Evolutionary conservation across 768 basidiomycete genomes (phyloP).

Genomic region (Leucocoprinus sp.): DNA sequence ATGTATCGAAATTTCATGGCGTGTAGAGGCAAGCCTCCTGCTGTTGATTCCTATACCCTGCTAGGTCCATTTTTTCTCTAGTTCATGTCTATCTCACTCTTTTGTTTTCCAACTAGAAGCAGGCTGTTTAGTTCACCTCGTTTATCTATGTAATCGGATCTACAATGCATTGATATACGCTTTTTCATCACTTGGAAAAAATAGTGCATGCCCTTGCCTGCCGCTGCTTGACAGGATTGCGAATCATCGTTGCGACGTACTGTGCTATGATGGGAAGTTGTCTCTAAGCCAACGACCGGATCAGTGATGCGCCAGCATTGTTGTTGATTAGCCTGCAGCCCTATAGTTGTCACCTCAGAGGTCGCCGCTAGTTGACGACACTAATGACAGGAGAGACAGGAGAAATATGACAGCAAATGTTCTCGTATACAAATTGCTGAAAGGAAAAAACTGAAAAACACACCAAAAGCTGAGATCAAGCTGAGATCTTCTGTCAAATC

Average conservation of each 20-base stretch:
- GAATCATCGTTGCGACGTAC: no score
- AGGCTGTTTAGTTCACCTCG: background rate
- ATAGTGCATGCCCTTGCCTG: no score
- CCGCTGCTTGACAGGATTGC: background rate
- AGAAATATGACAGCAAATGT: background rate
- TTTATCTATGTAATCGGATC: background rate
- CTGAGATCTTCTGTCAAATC: no score
- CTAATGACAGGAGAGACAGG: background rate
- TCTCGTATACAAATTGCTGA: background rate
- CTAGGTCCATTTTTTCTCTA: background rate
- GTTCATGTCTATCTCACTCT: background rate
- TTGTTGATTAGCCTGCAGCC: no score
- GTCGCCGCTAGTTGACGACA: background rate
- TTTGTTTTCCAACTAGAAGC: background rate
- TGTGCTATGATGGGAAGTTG: no score
- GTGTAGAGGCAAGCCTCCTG: background rate
- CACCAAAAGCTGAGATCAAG: background rate
- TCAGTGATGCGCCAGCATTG: no score
- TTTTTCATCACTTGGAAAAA: no score
- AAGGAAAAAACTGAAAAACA: background rate
- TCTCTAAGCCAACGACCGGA: no score
- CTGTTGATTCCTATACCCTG: slow-evolving; percentile 5
- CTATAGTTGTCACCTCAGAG: no score
- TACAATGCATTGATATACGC: background rate
- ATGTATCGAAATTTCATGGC: background rate